A percentile compares a stretch with the other conserved stretches of the same genome.
These are phyloP conservation scores for Salix suchowensis DNA, from an alignment of 345 rosid species.

Conservation along the genomic window DNA sequence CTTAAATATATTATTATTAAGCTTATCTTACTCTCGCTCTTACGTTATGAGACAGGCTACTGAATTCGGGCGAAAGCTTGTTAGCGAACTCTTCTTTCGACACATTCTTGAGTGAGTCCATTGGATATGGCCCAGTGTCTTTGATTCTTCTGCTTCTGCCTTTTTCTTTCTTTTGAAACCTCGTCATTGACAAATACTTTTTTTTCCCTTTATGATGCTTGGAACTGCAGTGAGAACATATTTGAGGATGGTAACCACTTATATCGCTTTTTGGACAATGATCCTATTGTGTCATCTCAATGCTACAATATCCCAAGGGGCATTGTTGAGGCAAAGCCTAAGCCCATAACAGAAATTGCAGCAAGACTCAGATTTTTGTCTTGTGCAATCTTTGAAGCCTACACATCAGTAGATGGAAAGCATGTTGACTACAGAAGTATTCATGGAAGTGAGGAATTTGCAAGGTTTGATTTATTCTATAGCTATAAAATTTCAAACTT, in stretches of 20 bases:
- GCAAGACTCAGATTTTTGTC: slow-evolving; percentile 63
- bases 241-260: slow-evolving; percentile 82
- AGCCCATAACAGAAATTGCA: slow-evolving; percentile 58
- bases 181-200: background rate
- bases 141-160: slow-evolving; percentile 1
- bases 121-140: background rate
- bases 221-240: slow-evolving; percentile 54
- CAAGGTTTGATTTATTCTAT: slow-evolving; percentile 49
- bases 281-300: slow-evolving; percentile 65
- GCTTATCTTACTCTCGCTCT: background rate
- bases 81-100: slow-evolving; percentile 60
- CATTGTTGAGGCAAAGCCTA: slow-evolving; percentile 67
- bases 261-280: slow-evolving; percentile 75
- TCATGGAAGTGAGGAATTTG: slow-evolving; percentile 94
- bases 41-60: slow-evolving; percentile 47
- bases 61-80: slow-evolving; percentile 79
- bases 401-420: slow-evolving; percentile 65
- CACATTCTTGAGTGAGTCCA: slow-evolving; percentile 69
- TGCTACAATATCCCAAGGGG: slow-evolving; percentile 83
- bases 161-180: background rate
- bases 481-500: slow-evolving; percentile 1
- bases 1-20: background rate
- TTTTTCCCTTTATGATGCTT: slow-evolving; percentile 12
- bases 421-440: slow-evolving; percentile 84
- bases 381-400: slow-evolving; percentile 68